Percentiles rank a stretch among this genome's conserved stretches.
Conservation (phyloP, 1,284 basidiomycete species). For the Vanrija sp. region DNA sequence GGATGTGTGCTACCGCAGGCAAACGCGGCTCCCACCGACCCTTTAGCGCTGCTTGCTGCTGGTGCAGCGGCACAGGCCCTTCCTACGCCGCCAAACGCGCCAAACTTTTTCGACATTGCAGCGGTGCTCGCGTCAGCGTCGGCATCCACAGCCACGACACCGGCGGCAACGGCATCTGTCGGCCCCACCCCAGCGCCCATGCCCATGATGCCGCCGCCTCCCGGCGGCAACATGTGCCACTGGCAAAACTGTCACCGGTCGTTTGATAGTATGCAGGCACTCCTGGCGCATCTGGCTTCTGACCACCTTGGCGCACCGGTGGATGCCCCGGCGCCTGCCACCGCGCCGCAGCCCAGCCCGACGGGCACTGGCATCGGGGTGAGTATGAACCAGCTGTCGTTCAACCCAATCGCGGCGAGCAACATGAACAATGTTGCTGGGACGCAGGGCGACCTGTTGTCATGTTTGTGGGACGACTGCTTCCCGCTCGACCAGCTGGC, state of each 20-base stretch:
- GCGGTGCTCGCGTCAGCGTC: not conserved
- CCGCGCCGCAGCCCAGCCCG: not conserved
- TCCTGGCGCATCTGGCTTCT: constrained; percentile 53
- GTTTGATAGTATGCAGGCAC: constrained; percentile 50
- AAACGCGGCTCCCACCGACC: constrained; percentile 1
- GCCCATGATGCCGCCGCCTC: not conserved
- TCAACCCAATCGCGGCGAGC: not conserved
- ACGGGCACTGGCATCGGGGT: not conserved
- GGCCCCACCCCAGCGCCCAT: constrained; percentile 1
- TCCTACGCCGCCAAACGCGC: not conserved
- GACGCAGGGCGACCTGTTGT: constrained; percentile 25
- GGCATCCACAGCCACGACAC: constrained; percentile 1
- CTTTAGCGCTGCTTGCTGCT: constrained; percentile 5
- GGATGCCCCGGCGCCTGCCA: not conserved
- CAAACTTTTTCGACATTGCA: constrained; percentile 2
- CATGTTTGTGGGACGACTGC: constrained; percentile 51
- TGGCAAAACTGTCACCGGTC: constrained; percentile 52
- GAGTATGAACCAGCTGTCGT: not conserved
- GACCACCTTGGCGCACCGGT: constrained; percentile 47
- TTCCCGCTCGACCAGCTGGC: constrained; percentile 25
- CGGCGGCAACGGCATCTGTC: not conserved
- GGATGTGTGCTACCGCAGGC: constrained; percentile 1
- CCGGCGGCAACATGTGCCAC: constrained; percentile 39
- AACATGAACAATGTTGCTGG: constrained; percentile 3
- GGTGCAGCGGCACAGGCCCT: not conserved